Evolutionary conservation across 495 filamentous ascomycete species (phyloP), one percentile per base, ranked within the genome.

Genomic region (Podospora conica): DNA sequence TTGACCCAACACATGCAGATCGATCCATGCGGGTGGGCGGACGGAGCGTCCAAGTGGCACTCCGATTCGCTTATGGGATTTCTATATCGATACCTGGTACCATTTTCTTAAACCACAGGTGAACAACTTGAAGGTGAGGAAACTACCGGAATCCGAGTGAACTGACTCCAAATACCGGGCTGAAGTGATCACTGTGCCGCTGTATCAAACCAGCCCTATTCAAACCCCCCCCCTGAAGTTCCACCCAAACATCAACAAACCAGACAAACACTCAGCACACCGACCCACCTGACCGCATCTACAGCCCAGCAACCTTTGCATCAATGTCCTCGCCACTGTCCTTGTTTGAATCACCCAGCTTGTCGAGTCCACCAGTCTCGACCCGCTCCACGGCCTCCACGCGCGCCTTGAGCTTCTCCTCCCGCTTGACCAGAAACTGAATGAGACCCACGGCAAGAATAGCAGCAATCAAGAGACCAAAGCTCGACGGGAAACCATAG

Each of bases 401-500:
- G 6, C 20, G 33, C 10, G 60, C 60, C 40, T 65, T 65, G 6
- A 48, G 55, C 24, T 12, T 65, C 24, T 55, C 65, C 53, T 74
- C 72, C 11, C 71, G 61, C 23, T 65, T 57, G 11, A 70, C 66
- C 11, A 74, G 33, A 9, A 72, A 48, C 48, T 72, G 68, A 40
- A 74, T 72, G 9, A 55, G 31, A 22, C 63, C 55, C n/a, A 71
- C 69, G 27, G 66, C 67, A 12, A 75, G 31, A 15, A 73, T 65
- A 12, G 71, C 56, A 11, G 69, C 73, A 48, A 75, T 69, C 11
- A 73, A 65, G 5, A 75, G 65, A 0, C 71, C 73, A 28, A 75
- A 73, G 28, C 71, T 75, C 11, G 73, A 18, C 0, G 73, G 66
- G 64, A 70, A 75, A 25, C 73, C 73, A 24, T 70, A 69, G 48